phyloP scores from a whole-genome alignment of 441 rosid genomes.

The Adansonia grandidieri region DNA sequence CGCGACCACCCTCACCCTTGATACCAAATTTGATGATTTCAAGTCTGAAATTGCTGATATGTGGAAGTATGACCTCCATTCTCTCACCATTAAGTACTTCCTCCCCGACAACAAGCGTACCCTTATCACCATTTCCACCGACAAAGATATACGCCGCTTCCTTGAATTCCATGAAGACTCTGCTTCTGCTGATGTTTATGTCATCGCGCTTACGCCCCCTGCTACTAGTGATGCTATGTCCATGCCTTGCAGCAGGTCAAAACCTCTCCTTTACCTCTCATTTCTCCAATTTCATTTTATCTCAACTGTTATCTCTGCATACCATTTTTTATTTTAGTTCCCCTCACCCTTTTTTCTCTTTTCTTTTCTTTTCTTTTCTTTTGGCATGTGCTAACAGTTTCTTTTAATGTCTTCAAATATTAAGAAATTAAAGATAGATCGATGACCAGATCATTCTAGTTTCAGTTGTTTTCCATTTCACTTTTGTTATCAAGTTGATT shows the following conservation, averaged over 20 bases:
- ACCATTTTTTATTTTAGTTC: neutral
- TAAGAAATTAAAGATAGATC: neutral
- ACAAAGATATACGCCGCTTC: constrained; percentile 80
- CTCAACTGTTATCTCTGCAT: constrained; percentile 8
- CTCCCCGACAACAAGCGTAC: constrained; percentile 73
- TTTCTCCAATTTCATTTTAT: neutral
- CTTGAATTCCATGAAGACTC: constrained; percentile 64
- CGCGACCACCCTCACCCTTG: constrained; percentile 40
- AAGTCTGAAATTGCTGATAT: constrained; percentile 53
- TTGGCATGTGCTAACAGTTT: neutral
- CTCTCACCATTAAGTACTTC: constrained; percentile 58
- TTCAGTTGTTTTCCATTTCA: neutral
- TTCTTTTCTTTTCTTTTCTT: neutral
- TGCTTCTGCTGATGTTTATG: constrained; percentile 56
- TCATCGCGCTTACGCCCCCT: constrained; percentile 59
- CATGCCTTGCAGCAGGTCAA: constrained; percentile 74
- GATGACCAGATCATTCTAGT: neutral
- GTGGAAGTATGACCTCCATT: constrained; percentile 41
- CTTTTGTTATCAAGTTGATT: neutral
- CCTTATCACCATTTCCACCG: constrained; percentile 76
- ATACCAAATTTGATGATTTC: constrained; percentile 43
- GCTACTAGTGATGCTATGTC: constrained; percentile 53
- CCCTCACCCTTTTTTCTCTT: no score
- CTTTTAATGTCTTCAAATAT: neutral
- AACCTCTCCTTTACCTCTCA: neutral